Percentiles rank a stretch among this genome's conserved stretches.
These are phyloP conservation scores for Apiospora arundinis DNA, from an alignment of 2,329 filamentous ascomycete species.

Conservation along the genomic window DNA sequence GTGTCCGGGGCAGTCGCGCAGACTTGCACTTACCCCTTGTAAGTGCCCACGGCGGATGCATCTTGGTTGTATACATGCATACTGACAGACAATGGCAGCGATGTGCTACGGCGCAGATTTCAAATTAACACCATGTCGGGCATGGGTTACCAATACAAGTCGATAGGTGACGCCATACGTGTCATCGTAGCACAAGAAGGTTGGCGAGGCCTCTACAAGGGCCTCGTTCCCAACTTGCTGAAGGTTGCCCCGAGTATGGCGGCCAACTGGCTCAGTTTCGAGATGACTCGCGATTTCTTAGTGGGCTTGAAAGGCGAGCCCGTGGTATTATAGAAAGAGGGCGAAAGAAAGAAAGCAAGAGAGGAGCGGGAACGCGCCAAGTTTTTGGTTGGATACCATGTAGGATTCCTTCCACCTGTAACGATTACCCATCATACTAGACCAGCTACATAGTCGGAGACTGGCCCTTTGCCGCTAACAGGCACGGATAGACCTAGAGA, in stretches of 20 bases:
- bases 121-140: slow-evolving; percentile 99
- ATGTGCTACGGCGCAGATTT: slow-evolving; percentile 90
- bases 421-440: slow-evolving; percentile 23
- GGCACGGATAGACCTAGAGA: slow-evolving; percentile 10
- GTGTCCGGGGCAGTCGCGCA: slow-evolving; percentile 96
- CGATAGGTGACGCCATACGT: slow-evolving; percentile 80
- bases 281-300: slow-evolving; percentile 88
- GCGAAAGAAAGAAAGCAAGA: slow-evolving; percentile 22
- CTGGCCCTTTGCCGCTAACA: neutral
- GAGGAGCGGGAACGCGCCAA: neutral
- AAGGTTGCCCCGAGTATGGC: slow-evolving; percentile 99
- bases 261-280: slow-evolving; percentile 96
- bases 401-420: slow-evolving; percentile 26
- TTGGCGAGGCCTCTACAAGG: slow-evolving; percentile 87
- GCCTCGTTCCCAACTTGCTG: slow-evolving; percentile 90
- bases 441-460: neutral
- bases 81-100: slow-evolving; percentile 56
- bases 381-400: slow-evolving; percentile 23
- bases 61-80: neutral
- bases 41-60: slow-evolving; percentile 47
- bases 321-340: slow-evolving; percentile 21
- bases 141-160: slow-evolving; percentile 95
- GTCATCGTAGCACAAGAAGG: slow-evolving; percentile 88
- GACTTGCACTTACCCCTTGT: slow-evolving; percentile 98
- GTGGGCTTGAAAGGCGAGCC: slow-evolving; percentile 62